phyloP scores from a whole-genome alignment of 148 eudicot species.

The Silene uniflora region DNA sequence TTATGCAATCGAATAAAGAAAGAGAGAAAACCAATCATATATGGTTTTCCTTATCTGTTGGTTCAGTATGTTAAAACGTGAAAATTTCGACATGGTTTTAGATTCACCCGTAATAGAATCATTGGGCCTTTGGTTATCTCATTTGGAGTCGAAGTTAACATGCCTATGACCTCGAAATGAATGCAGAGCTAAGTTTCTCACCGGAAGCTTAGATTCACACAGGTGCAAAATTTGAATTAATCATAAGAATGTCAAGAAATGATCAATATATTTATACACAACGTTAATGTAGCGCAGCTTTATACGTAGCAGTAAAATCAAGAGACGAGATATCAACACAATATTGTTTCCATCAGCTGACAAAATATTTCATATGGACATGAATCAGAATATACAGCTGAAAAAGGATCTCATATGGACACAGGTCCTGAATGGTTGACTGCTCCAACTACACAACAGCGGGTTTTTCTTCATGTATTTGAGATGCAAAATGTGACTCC shows the following conservation, averaged over 20 bases:
- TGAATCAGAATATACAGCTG: too few relatives aligned
- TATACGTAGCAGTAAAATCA: not conserved
- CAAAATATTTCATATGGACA: not conserved
- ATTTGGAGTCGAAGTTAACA: not conserved
- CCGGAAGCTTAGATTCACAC: not conserved
- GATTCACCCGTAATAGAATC: too few relatives aligned
- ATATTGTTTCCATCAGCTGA: not conserved
- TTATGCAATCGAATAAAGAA: too few relatives aligned
- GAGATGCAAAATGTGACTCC: not conserved
- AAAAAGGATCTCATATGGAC: not conserved
- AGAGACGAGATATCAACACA: conserved; percentile 7
- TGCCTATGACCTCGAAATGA: not conserved
- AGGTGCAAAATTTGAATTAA: not conserved
- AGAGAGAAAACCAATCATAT: too few relatives aligned
- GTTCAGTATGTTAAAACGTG: too few relatives aligned
- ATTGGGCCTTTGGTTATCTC: too few relatives aligned
- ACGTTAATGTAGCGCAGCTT: not conserved
- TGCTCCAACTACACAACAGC: not conserved
- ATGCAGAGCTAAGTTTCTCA: not conserved
- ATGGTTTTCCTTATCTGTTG: too few relatives aligned
- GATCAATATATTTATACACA: not conserved
- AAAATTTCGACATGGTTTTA: too few relatives aligned
- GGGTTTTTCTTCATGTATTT: not conserved
- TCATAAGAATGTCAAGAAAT: not conserved
- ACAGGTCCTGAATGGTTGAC: not conserved